phyloP scores from a whole-genome alignment of 495 filamentous ascomycete species.

The Penicillium crystallinum region DNA sequence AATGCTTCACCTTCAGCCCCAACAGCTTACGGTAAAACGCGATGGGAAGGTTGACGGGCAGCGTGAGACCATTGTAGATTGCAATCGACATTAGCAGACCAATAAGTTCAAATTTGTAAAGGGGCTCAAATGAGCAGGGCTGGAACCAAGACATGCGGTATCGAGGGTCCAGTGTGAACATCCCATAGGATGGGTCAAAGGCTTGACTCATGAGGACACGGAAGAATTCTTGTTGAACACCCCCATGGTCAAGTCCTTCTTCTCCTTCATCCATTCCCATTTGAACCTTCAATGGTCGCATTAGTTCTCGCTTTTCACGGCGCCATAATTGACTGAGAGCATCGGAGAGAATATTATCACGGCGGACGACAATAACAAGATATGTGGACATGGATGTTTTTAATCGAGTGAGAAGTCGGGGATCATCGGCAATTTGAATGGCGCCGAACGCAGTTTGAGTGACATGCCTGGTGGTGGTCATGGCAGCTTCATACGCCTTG shows the following conservation, averaged over 20 bases:
- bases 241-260: constrained; percentile 87
- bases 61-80: constrained; percentile 88
- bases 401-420: constrained; percentile 56
- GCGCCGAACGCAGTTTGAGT: constrained; percentile 50
- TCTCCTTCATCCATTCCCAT: constrained; percentile 77
- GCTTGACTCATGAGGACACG: constrained; percentile 71
- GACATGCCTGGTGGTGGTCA: constrained; percentile 56
- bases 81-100: constrained; percentile 84
- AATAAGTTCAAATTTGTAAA: constrained; percentile 86
- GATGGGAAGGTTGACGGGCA: constrained; percentile 82
- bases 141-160: constrained; percentile 84
- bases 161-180: constrained; percentile 68
- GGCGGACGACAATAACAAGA: constrained; percentile 68
- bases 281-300: constrained; percentile 81
- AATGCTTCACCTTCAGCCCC: constrained; percentile 53
- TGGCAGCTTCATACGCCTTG: constrained; percentile 64
- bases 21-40: constrained; percentile 80
- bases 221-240: constrained; percentile 95
- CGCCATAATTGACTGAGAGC: constrained; percentile 86
- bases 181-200: constrained; percentile 68
- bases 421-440: constrained; percentile 37
- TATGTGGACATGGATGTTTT: constrained; percentile 63
- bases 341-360: constrained; percentile 66
- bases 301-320: constrained; percentile 72
- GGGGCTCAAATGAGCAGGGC: constrained; percentile 68